These are phyloP conservation scores for Berkeleyomyces basicola DNA, from an alignment of 2,329 filamentous ascomycete species.

Conservation along the genomic window DNA sequence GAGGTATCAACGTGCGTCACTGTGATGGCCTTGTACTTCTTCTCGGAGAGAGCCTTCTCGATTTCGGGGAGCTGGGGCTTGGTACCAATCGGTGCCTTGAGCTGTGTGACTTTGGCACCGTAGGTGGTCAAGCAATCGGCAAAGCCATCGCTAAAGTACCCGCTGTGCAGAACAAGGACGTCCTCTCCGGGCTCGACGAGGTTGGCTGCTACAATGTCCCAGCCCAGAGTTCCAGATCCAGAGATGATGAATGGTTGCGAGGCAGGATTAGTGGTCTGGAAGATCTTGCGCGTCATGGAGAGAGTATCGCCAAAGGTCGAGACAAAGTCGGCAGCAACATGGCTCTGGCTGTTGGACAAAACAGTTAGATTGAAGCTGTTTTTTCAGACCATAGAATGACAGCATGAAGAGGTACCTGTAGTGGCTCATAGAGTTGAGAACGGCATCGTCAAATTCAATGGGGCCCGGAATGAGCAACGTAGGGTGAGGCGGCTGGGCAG, in stretches of 20 bases:
- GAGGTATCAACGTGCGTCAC: conserved; percentile 97
- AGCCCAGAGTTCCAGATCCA: conserved; percentile 87
- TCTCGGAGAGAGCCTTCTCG: conserved; percentile 73
- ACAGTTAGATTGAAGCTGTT: background rate
- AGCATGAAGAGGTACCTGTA: conserved; percentile 47
- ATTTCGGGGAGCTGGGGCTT: conserved; percentile 75
- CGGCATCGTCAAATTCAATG: conserved; percentile 96
- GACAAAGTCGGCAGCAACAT: conserved; percentile 80
- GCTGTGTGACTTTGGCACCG: conserved; percentile 73
- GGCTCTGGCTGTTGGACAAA: conserved; percentile 54
- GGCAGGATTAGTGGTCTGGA: conserved; percentile 68
- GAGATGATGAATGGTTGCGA: conserved; percentile 88
- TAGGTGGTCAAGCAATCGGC: conserved; percentile 85
- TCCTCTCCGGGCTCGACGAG: conserved; percentile 78
- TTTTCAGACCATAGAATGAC: conserved; percentile 8
- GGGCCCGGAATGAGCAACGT: conserved; percentile 91
- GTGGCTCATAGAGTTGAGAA: conserved; percentile 87
- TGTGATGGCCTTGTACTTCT: conserved; percentile 85
- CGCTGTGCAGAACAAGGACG: conserved; percentile 82
- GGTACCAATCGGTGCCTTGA: conserved; percentile 77
- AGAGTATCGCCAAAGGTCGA: conserved; percentile 81
- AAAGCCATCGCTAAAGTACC: conserved; percentile 94
- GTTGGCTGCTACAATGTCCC: conserved; percentile 93
- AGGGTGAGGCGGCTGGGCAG: conserved; percentile 42
- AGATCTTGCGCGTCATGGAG: conserved; percentile 75